Base-by-base conservation (phyloP, 2,329 filamentous ascomycete species). In the Colletotrichum melonis region DNA sequence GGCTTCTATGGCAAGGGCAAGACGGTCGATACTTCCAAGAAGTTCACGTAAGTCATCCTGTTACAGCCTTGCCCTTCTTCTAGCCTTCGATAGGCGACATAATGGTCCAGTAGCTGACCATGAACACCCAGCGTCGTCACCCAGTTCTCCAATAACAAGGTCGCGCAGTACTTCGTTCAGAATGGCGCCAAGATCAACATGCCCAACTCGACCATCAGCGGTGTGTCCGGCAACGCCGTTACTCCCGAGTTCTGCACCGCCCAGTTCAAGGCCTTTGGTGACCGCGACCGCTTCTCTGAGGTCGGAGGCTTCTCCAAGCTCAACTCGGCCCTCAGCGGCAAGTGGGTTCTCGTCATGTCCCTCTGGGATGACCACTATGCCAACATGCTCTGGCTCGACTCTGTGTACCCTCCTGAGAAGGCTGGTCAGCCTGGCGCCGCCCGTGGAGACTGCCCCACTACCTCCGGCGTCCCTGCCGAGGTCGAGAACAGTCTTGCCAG, bases 311-410 rank as follows among this genome's bases (percentile, higher is more conserved):
- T 91, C 75, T 79, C 83, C 6, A 82, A 81, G 55, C 90, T 93
- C 86, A 86, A 86, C 74, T 79, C 83, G 1, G 90, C 89, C 28
- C 82, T 93, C 54, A 79, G 81, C 6, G 77, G 85, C 38, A 90
- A 90, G 46, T 91, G 92, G 89, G 91, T 92, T 49, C 86, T 93
- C 16, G 90, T 92, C 76, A 86, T 93, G 85, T 87, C 85, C 28
- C 82, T 91, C 72, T 89, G 87, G 87, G 81, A 84, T 72, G 84
- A 86, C 75, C 88, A 92, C 80, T 82, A 87, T 67, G 83, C 88
- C 77, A 87, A 91, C 82, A 93, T 93, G 90, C 87, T 92, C 77
- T 93, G 92, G 92, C 88, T 94, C 76, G 91, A 93, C 84, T 88
- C 86, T 74, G 86, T 82, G 78, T 92, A 88, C 84, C 90, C 91